Percentiles rank a stretch among this genome's conserved stretches.
These are phyloP conservation scores for Aspergillus sp. DNA, from an alignment of 2,329 filamentous ascomycete genomes.

Conservation along the genomic window DNA sequence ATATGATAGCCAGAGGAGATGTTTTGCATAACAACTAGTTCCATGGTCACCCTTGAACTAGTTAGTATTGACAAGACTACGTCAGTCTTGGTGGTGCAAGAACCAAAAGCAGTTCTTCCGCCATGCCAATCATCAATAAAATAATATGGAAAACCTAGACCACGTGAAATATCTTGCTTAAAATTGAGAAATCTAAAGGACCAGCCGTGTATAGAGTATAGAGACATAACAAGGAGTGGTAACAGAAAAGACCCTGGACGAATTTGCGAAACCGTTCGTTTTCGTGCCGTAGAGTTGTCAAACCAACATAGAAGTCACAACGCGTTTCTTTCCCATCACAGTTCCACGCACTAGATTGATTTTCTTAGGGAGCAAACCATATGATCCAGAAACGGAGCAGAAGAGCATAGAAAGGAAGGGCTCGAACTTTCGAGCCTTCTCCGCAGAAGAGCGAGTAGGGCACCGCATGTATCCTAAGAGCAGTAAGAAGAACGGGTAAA, in stretches of 20 bases:
- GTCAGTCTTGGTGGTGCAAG: neutral
- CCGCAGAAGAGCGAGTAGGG: neutral
- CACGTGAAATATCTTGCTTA: constrained; percentile 2
- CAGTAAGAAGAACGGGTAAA: neutral
- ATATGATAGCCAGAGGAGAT: neutral
- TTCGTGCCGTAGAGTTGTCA: neutral
- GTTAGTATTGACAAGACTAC: neutral
- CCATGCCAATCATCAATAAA: neutral
- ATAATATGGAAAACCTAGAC: neutral
- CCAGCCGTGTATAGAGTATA: constrained; percentile 7
- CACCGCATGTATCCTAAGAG: neutral
- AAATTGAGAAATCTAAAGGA: constrained; percentile 3
- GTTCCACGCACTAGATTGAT: neutral
- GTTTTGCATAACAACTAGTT: neutral
- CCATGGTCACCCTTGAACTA: neutral
- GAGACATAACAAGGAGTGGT: constrained; percentile 6
- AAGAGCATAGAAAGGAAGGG: neutral
- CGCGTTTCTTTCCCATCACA: neutral
- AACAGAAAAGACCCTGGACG: neutral
- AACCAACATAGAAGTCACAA: neutral
- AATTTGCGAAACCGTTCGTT: neutral
- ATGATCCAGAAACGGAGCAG: neutral
- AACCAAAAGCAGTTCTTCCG: neutral
- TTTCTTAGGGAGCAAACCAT: neutral
- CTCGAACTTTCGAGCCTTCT: neutral